Conservation (phyloP, 2,329 filamentous ascomycete species). For the Monosporascus sp. region DNA sequence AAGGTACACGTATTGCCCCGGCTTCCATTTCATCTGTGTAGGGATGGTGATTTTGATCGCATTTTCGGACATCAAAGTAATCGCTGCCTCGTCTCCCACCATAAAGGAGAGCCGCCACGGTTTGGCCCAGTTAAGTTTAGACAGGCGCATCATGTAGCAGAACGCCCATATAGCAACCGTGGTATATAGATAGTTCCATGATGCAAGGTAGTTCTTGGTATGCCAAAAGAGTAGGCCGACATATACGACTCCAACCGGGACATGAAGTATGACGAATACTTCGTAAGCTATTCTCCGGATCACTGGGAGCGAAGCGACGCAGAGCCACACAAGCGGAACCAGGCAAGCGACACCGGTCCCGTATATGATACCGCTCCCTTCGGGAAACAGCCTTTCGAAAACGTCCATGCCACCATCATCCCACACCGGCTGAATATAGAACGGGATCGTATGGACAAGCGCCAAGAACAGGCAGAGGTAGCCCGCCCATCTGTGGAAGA, state of each 20-base stretch:
- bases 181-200: conserved; percentile 83
- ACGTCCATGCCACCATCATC: conserved; percentile 67
- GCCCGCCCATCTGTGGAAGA: conserved; percentile 86
- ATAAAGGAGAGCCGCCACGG: conserved; percentile 75
- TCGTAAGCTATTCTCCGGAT: conserved; percentile 78
- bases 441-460: conserved; percentile 80
- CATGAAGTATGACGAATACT: conserved; percentile 74
- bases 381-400: conserved; percentile 65
- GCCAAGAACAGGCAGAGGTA: conserved; percentile 81
- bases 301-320: conserved; percentile 75
- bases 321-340: conserved; percentile 76
- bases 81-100: conserved; percentile 84
- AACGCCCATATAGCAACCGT: conserved; percentile 72
- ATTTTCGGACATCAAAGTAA: conserved; percentile 85
- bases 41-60: conserved; percentile 95
- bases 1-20: conserved; percentile 91
- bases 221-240: conserved; percentile 91
- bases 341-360: conserved; percentile 80
- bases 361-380: conserved; percentile 65
- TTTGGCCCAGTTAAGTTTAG: conserved; percentile 85
- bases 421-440: conserved; percentile 84
- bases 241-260: conserved; percentile 75
- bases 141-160: conserved; percentile 69
- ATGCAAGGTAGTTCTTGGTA: conserved; percentile 83
- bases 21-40: conserved; percentile 86